Evolutionary conservation across 2,329 filamentous ascomycete genomes (phyloP), one percentile per base, ranked within the genome.

Genomic region (Colletotrichum lentis): DNA sequence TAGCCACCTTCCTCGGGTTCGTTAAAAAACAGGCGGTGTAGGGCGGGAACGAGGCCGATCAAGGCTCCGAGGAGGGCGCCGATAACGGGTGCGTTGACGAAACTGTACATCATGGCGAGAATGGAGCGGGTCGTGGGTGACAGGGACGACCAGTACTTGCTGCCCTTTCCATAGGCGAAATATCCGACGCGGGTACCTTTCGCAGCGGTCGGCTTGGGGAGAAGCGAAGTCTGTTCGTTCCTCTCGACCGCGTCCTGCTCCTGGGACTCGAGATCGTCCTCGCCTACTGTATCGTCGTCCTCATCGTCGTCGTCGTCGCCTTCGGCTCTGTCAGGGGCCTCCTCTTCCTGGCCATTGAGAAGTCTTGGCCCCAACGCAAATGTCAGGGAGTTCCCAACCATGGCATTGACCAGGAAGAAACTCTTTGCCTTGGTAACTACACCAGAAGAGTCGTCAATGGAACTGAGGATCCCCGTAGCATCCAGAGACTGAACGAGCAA

Each of bases 381-480:
- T 0, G 88, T 90, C 67, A 91, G 76, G 60, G 84, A 86, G 72
- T 88, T 90, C 49, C 83, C 84, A 11, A 91, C 80, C 62, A 89
- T 90, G 3, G 88, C 84, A 70, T 88, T 90, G 67, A 91, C 84
- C 3, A 91, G 77, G 73, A 91, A 90, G 75, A 90, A 91, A 16
- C 85, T 86, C 73, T 90, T 87, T 7, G 88, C 88, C 11, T 88
- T 80, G 61, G 85, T 82, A 14, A 90, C 79, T 0, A 86, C 86
- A 3, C 50, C 79, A 78, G 2, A 76, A 72, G 2, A 78, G 80
- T 75, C 82, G 72, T 71, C 82, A 20, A 90, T 79, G 2, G 80
- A 74, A 27, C 81, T 75, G 7, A 91, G 77, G 31, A 90, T 85
- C 2, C 86, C 87, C 0, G 88, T 88, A 39, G 79, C 76, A 20